Evolutionary conservation across 495 filamentous ascomycete species (phyloP), one percentile per base, ranked within the genome.

Genomic region (Xylaria sp.): DNA sequence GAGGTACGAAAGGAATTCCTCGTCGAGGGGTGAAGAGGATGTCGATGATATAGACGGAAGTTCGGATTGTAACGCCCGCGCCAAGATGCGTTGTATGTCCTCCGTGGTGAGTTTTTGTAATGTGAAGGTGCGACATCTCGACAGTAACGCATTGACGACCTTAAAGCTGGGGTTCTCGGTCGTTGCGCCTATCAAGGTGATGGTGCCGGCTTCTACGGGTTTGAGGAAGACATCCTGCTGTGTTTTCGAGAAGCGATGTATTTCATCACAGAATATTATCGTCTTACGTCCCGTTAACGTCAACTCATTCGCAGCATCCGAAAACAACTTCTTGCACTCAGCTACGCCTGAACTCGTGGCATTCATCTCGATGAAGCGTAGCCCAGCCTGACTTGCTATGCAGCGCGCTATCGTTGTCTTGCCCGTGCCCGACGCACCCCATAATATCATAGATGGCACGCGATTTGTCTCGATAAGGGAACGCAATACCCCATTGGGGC

Each of bases 111-210:
- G 86, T 68, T 92, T 91, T 33, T 87, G 83, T 15, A 99, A 83
- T 1, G 93, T 97, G 74, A 98, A 98, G 5, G 93, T 95, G 61
- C 96, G 87, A 80, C 95, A 98, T 46, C 96, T 87, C 44, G 93
- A 97, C 15, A 98, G 85, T 41, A 99, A 85, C 1, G 96, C 94
- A 71, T 89, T 91, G 75, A 97, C 92, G 53, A 99, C 89, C 77
- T 97, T 97, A 84, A 99, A 99, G 29, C 90, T 93, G 0, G 96
- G 96, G 77, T 99, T 99, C 78, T 99, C 96, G 3, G 96, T 99
- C 11, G 96, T 98, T 33, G 96, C 96, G 33, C 94, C 96, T 72
- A 98, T 97, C 50, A 99, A 85, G 8, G 93, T 97, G 73, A 98
- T 90, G 41, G 93, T 91, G 11, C 96, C 96, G 12, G 91, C 90